A percentile compares a stretch with the other conserved stretches of the same genome.
phyloP scores from a whole-genome alignment of 1,284 basidiomycete species.

The Hymenochaete sp. region DNA sequence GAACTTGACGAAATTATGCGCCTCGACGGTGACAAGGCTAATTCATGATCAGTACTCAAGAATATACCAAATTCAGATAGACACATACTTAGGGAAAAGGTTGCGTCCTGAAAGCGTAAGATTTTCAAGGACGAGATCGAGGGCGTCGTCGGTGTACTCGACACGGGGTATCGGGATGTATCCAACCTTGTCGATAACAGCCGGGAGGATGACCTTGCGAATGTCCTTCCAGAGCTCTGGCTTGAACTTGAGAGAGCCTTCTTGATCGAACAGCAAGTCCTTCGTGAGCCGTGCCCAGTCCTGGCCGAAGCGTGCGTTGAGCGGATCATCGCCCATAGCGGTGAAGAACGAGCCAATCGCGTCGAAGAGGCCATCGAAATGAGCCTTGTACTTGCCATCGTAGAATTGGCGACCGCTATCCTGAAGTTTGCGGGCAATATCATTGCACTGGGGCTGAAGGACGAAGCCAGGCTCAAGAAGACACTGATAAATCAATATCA shows the following conservation, averaged over 20 bases:
- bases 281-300: constrained; percentile 79
- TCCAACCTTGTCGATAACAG: constrained; percentile 36
- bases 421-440: constrained; percentile 50
- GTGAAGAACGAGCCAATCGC: constrained; percentile 70
- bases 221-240: constrained; percentile 38
- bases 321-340: constrained; percentile 77
- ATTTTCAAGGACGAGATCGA: constrained; percentile 52
- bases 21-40: constrained; percentile 66
- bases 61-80: constrained; percentile 9
- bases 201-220: constrained; percentile 42
- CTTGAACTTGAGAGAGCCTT: constrained; percentile 89
- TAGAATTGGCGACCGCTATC: constrained; percentile 75
- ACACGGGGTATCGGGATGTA: constrained; percentile 47
- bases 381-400: constrained; percentile 73
- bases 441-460: constrained; percentile 68
- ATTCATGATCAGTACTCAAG: constrained; percentile 18
- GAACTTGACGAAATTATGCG: constrained; percentile 80
- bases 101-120: constrained; percentile 43
- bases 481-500: neutral
- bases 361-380: constrained; percentile 79
- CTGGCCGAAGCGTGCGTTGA: constrained; percentile 74
- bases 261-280: constrained; percentile 68
- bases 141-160: constrained; percentile 40
- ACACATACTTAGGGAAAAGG: constrained; percentile 28
- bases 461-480: constrained; percentile 87